Conservation (phyloP, 2,329 filamentous ascomycete species). For the Nemania serpens region DNA sequence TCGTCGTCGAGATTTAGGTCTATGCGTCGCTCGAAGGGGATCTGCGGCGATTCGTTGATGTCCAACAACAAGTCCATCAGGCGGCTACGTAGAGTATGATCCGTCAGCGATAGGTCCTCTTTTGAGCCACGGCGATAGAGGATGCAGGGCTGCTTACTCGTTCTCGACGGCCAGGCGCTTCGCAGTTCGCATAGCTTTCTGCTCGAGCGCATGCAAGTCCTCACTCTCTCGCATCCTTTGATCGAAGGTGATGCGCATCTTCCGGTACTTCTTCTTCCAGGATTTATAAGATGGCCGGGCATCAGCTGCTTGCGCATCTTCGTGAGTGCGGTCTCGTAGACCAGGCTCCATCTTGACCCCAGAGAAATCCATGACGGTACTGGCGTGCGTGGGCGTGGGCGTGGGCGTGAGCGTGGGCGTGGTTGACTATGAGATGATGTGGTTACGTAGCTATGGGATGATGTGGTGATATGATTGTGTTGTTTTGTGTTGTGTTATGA, state of each 20-base stretch:
- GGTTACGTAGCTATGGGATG: too few relatives aligned
- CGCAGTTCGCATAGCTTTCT: slow-evolving; percentile 78
- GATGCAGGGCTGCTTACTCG: slow-evolving; percentile 66
- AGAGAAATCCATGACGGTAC: slow-evolving; percentile 34
- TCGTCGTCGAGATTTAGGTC: slow-evolving; percentile 62
- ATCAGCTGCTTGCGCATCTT: slow-evolving; percentile 45
- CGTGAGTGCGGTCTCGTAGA: slow-evolving; percentile 42
- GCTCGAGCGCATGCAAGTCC: slow-evolving; percentile 78
- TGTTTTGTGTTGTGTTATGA: too few relatives aligned
- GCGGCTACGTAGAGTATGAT: slow-evolving; percentile 60
- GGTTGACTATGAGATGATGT: too few relatives aligned
- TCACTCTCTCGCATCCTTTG: slow-evolving; percentile 80
- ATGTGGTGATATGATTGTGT: too few relatives aligned
- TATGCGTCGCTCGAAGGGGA: slow-evolving; percentile 75
- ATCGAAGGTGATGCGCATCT: slow-evolving; percentile 82
- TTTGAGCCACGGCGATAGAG: slow-evolving; percentile 22
- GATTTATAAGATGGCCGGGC: slow-evolving; percentile 64
- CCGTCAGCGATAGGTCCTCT: slow-evolving; percentile 26
- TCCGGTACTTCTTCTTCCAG: slow-evolving; percentile 93
- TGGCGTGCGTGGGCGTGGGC: neutral
- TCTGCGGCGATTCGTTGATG: slow-evolving; percentile 81
- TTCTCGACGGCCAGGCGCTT: slow-evolving; percentile 88
- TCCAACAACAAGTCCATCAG: slow-evolving; percentile 87
- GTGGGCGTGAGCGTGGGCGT: neutral
- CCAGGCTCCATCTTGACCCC: slow-evolving; percentile 39